Percentiles rank a stretch among this genome's conserved stretches.
phyloP scores from a whole-genome alignment of 2,329 filamentous ascomycete genomes.

The Ilyonectria destructans region DNA sequence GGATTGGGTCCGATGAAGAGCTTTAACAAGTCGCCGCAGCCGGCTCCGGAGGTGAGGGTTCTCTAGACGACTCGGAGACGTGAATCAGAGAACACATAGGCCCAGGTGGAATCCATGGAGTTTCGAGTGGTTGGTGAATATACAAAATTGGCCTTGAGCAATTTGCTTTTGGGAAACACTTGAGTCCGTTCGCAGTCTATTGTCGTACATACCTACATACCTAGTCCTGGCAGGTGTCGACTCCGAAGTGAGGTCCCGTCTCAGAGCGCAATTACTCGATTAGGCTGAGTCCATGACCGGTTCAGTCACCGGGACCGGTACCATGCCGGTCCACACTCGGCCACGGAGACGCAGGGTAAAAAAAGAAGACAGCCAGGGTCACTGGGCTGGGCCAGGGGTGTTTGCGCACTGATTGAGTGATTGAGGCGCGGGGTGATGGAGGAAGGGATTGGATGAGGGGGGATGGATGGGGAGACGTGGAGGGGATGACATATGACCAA shows the following conservation, averaged over 20 bases:
- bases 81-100: neutral
- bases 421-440: constrained; percentile 27
- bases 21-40: constrained; percentile 57
- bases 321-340: constrained; percentile 19
- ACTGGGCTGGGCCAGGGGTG: neutral
- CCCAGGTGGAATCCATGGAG: neutral
- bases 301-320: constrained; percentile 24
- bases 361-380: constrained; percentile 10
- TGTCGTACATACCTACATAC: neutral
- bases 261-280: constrained; percentile 21
- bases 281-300: constrained; percentile 23
- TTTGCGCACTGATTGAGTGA: constrained; percentile 28
- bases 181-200: neutral
- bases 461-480: constrained; percentile 8
- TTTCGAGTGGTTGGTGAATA: constrained; percentile 3
- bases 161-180: too few relatives aligned
- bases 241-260: neutral
- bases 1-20: constrained; percentile 84
- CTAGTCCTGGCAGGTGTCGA: neutral
- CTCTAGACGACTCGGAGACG: constrained; percentile 31
- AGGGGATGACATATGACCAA: constrained; percentile 22
- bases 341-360: constrained; percentile 14
- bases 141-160: neutral
- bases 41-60: constrained; percentile 46
- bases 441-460: constrained; percentile 27